Conservation (phyloP, 805 yeast genomes). For the Lipomyces yamanashiensis region DNA sequence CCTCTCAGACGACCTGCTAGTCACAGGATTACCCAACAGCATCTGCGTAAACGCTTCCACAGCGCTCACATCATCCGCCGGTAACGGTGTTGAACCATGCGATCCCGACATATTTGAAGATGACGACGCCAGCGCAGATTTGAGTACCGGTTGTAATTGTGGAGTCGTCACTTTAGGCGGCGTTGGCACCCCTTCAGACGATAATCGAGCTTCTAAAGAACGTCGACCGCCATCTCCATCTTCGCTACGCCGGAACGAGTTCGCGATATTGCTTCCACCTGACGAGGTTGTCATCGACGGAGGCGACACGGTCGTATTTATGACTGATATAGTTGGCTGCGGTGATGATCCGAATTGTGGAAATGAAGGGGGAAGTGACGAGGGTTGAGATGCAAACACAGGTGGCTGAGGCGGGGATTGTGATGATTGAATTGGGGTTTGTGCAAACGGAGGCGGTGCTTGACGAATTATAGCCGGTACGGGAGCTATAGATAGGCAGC, state of each 20-base stretch:
- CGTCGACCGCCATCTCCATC: neutral
- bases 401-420: neutral
- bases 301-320: neutral
- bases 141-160: neutral
- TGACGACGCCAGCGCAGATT: conserved; percentile 4
- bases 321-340: neutral
- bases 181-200: neutral
- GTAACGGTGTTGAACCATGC: neutral
- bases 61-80: conserved; percentile 16
- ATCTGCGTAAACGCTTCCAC: conserved; percentile 36
- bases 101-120: neutral
- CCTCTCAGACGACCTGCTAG: neutral
- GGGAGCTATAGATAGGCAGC: neutral
- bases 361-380: neutral
- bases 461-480: neutral
- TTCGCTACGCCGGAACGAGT: neutral
- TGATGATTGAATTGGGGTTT: neutral
- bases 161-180: neutral
- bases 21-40: conserved; percentile 21
- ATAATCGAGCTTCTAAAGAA: neutral
- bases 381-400: neutral
- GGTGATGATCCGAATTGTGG: neutral
- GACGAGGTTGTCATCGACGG: neutral
- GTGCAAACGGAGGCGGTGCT: too few species aligned
- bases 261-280: neutral